Base-by-base conservation (phyloP, 148 eudicot species). In the Linanthus parryae region DNA sequence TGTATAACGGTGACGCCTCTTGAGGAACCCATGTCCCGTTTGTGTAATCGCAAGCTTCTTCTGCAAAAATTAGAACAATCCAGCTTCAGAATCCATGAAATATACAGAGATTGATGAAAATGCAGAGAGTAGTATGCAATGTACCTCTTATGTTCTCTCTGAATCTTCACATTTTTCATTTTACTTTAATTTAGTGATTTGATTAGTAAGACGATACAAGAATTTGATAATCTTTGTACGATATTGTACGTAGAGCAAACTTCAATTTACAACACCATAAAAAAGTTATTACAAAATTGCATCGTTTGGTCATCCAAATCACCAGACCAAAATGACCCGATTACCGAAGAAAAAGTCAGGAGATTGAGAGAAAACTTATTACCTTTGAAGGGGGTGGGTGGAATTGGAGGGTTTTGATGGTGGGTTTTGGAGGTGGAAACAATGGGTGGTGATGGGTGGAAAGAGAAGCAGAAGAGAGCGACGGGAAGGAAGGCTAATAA, bases 11-110 rank as follows among this genome's bases (percentile, higher is more conserved):
- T n/a, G 75, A 88, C 52, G 26, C 19, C 0, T 70, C 62, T 58
- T 64, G 69, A 21, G 41, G 62, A 23, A 73, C 75, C 98, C 98
- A 92, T 60, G 65, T 54, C 13, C 98, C 98, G 57, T 79, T 58
- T 26, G 71, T 71, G 73, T 84, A 87, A 31, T 92, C 96, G 58
- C 98, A 92, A 48, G 23, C 57, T 11, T 62, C 63, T 61, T 64
- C 85, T 85, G 71, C 66, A 35, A 23, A 63, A 58, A 62, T 18
- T 14, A 14, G 15, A 52, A 14, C 33, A 47, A 26, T 4, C 27
- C n/a, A 4, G 20, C 1, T 42, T 0, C 10, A 13, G 20, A 7
- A 42, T 42, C 5, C 4, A 42, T n/a, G 20, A 17, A n/a, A 23
- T n/a, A 42, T 16, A 13, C 4, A 16, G 20, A 16, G 21, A 42